These are phyloP conservation scores for Fusarium acutatum DNA, from an alignment of 2,329 filamentous ascomycete species.

Conservation along the genomic window DNA sequence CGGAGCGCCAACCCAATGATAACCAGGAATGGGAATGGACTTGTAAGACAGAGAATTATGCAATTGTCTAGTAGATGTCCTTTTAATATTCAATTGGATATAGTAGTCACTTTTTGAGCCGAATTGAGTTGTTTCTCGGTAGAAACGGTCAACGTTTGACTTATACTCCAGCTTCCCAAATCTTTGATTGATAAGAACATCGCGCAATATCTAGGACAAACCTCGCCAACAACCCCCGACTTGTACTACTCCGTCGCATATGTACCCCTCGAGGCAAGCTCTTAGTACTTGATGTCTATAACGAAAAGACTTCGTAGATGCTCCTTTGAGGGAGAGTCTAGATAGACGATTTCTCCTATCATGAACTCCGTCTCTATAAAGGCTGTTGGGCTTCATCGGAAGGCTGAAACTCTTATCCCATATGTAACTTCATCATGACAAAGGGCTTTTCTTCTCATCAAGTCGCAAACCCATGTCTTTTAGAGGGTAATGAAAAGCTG, in stretches of 20 bases:
- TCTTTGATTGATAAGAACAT: constrained; percentile 22
- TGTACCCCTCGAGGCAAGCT: not conserved
- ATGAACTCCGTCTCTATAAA: not conserved
- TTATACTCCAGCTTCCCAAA: not conserved
- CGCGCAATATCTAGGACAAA: constrained; percentile 25
- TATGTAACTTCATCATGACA: not conserved
- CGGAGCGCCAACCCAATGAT: constrained; percentile 20
- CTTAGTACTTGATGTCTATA: fast-evolving
- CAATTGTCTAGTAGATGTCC: not conserved
- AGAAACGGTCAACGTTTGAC: not conserved
- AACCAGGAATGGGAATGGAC: not conserved
- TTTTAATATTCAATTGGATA: not conserved
- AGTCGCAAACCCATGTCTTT: not conserved
- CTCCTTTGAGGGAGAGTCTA: fast-evolving
- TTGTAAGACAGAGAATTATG: not conserved
- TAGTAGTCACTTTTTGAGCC: fast-evolving
- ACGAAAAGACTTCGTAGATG: not conserved
- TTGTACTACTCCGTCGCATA: not conserved
- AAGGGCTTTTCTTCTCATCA: not conserved
- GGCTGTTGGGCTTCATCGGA: not conserved
- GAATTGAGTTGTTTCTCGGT: not conserved
- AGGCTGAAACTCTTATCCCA: not conserved
- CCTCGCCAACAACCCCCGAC: constrained; percentile 11
- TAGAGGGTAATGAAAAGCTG: too few species aligned
- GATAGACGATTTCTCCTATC: fast-evolving